phyloP scores from a whole-genome alignment of 106 monocot genomes.

The Phalaenopsis aphrodite region DNA sequence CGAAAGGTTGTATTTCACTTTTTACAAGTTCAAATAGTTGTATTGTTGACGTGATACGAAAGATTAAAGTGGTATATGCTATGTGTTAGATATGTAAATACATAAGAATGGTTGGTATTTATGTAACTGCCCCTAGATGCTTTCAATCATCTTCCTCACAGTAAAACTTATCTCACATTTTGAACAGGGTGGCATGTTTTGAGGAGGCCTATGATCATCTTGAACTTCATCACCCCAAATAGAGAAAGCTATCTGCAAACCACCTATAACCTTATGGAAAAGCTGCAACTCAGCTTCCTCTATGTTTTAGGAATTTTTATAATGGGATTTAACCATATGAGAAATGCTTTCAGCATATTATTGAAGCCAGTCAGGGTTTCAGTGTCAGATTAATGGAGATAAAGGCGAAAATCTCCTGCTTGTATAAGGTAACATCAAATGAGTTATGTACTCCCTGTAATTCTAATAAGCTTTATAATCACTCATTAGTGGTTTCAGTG shows the following conservation, averaged over 20 bases:
- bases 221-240: slow-evolving; percentile 10
- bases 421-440: background rate
- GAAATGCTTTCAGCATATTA: slow-evolving; percentile 19
- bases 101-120: no score
- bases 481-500: slow-evolving; percentile 18
- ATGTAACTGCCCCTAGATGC: background rate
- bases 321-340: slow-evolving; percentile 61
- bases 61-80: no score
- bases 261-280: slow-evolving; percentile 40
- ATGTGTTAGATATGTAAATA: no score
- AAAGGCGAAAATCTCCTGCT: background rate
- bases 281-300: slow-evolving; percentile 67
- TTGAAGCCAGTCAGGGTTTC: slow-evolving; percentile 58
- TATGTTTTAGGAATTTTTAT: slow-evolving; percentile 66
- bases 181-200: slow-evolving; percentile 26
- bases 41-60: no score
- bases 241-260: slow-evolving; percentile 23
- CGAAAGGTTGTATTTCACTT: no score
- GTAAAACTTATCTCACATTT: background rate
- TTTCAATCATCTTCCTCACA: background rate
- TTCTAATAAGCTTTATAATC: no score
- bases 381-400: background rate
- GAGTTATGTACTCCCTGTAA: no score
- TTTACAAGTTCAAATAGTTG: no score
- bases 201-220: slow-evolving; percentile 14